Conservation (phyloP, 108 stramenopile genomes). For the Discostella pseudostelligera region DNA sequence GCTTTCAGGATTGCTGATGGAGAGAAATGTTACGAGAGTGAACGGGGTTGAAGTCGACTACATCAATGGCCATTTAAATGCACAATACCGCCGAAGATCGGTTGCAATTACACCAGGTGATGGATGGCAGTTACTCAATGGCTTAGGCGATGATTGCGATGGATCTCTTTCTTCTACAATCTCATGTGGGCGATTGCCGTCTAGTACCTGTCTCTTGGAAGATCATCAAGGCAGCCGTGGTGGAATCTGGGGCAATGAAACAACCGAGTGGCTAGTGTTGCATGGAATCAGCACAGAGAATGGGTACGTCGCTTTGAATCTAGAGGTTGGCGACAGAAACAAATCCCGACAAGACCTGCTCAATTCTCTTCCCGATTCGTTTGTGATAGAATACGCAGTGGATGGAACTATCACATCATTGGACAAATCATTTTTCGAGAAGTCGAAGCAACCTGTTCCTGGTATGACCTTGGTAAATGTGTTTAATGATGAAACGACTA, state of each 20-base stretch:
- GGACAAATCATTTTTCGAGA: constrained; percentile 43
- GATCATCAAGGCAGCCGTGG: constrained; percentile 76
- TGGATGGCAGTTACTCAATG: constrained; percentile 63
- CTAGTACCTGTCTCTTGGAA: constrained; percentile 56
- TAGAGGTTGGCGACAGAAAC: constrained; percentile 41
- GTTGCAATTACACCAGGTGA: constrained; percentile 57
- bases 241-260: constrained; percentile 62
- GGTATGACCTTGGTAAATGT: constrained; percentile 46
- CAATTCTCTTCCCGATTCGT: constrained; percentile 52
- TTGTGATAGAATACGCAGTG: constrained; percentile 70
- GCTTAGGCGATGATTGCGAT: constrained; percentile 69
- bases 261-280: constrained; percentile 76
- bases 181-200: constrained; percentile 45
- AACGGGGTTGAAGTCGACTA: neutral
- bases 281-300: constrained; percentile 51
- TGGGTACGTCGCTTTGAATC: constrained; percentile 73
- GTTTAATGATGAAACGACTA: constrained; percentile 60
- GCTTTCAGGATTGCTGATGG: neutral
- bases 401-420: constrained; percentile 56
- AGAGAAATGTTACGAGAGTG: constrained; percentile 5
- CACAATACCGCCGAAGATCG: constrained; percentile 15
- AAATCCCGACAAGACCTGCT: constrained; percentile 15
- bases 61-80: constrained; percentile 7
- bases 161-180: constrained; percentile 53
- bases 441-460: constrained; percentile 37